Conservation (phyloP, 169 alveolate species). For the Plasmodium reichenowi region DNA sequence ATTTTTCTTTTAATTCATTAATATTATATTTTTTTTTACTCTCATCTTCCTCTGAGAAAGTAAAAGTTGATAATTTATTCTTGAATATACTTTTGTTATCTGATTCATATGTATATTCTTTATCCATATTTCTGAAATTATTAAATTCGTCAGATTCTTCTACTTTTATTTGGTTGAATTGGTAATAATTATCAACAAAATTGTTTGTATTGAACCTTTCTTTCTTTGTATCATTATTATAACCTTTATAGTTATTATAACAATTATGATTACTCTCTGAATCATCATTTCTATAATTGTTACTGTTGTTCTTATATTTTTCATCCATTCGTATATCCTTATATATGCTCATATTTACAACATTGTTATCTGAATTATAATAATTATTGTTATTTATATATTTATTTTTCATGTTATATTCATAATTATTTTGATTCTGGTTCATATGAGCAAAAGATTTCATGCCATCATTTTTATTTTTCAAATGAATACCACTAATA, state of each 20-base stretch:
- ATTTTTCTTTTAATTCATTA: conserved; percentile 42
- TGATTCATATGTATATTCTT: neutral
- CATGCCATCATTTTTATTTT: conserved; percentile 12
- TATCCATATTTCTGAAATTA: conserved; percentile 15
- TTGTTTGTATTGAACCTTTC: conserved; percentile 27
- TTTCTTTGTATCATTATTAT: neutral
- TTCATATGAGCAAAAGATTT: conserved; percentile 30
- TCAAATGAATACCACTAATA: conserved; percentile 7
- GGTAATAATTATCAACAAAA: conserved; percentile 15
- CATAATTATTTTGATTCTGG: conserved; percentile 20
- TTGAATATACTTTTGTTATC: conserved; percentile 9
- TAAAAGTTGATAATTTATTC: conserved; percentile 4
- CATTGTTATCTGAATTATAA: conserved; percentile 1
- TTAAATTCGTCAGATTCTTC: conserved; percentile 17
- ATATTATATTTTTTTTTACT: conserved; percentile 16
- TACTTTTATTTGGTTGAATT: conserved; percentile 16
- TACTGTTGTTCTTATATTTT: conserved; percentile 1
- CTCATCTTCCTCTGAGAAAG: conserved; percentile 18
- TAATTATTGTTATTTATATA: conserved; percentile 10
- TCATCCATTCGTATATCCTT: conserved; percentile 48
- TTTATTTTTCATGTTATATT: conserved; percentile 17
- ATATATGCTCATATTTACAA: conserved; percentile 30
- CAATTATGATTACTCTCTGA: neutral
- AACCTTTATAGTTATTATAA: neutral
- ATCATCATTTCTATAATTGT: neutral